Evolutionary conservation across 345 rosid species (phyloP).

Genomic region (Eucalyptus fibrosa): DNA sequence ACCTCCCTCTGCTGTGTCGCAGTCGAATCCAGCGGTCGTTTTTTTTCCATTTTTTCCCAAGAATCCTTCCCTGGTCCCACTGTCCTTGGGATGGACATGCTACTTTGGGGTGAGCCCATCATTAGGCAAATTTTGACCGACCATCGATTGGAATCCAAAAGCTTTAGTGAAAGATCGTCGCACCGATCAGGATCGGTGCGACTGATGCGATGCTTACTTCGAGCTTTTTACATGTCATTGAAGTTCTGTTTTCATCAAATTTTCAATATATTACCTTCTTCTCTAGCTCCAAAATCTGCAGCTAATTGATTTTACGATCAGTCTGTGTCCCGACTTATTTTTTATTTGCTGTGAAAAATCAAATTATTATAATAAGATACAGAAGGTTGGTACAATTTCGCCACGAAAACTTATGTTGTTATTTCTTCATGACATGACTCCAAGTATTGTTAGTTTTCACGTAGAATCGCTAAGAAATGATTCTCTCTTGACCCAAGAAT

Average conservation of each 20-base stretch:
- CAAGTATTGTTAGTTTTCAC: not conserved
- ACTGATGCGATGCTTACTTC: too few relatives aligned
- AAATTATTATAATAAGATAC: not conserved
- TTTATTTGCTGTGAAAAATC: not conserved
- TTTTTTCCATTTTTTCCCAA: too few relatives aligned
- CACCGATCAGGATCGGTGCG: too few relatives aligned
- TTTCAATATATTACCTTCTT: not conserved
- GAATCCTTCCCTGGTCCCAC: not conserved
- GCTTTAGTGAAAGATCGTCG: not conserved
- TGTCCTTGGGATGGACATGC: not conserved
- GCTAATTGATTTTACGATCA: not conserved
- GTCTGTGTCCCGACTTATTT: accelerated
- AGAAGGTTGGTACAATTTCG: not conserved
- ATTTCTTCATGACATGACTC: not conserved
- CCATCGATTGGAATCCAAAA: not conserved
- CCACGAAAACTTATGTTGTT: not conserved
- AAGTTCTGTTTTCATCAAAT: not conserved
- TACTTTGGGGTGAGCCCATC: too few relatives aligned
- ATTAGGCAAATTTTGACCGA: too few relatives aligned
- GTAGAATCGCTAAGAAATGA: accelerated
- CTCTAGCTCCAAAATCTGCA: not conserved
- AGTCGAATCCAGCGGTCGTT: not conserved
- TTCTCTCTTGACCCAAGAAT: not conserved
- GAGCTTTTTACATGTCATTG: not conserved
- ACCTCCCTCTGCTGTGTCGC: not conserved